A percentile compares a stretch with the other conserved stretches of the same genome.
These are phyloP conservation scores for Grosmannia huntii DNA, from an alignment of 2,329 filamentous ascomycete species.

Conservation along the genomic window DNA sequence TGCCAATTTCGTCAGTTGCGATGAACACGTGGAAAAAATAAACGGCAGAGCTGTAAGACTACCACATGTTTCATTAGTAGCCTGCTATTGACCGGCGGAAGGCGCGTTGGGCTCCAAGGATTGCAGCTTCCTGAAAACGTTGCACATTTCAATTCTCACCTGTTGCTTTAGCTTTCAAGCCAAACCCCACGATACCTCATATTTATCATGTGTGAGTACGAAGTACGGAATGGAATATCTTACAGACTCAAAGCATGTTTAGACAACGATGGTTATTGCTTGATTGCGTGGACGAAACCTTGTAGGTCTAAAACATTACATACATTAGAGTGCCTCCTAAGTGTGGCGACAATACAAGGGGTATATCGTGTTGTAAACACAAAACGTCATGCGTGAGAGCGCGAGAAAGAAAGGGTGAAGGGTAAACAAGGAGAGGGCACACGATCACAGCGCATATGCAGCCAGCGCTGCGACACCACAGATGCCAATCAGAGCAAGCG, in stretches of 20 bases:
- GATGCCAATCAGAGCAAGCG: slow-evolving; percentile 7
- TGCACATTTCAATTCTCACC: not conserved
- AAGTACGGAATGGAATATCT: no score
- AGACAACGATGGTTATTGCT: not conserved
- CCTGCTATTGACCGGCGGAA: not conserved
- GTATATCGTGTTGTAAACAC: not conserved
- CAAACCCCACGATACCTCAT: not conserved
- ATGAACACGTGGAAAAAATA: not conserved
- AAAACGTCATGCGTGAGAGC: not conserved
- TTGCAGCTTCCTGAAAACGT: not conserved
- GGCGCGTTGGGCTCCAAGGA: not conserved
- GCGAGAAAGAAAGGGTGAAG: not conserved
- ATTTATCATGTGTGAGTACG: not conserved
- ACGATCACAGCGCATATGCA: slow-evolving; percentile 4
- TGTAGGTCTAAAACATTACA: not conserved
- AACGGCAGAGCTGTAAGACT: not conserved
- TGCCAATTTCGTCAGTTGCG: not conserved
- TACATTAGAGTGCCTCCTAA: not conserved
- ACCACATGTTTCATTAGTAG: not conserved
- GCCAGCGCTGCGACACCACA: slow-evolving; percentile 7
- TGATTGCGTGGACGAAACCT: not conserved
- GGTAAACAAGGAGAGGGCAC: not conserved
- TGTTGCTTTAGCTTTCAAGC: not conserved
- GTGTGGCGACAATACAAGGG: not conserved
- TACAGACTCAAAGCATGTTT: not conserved